A percentile compares a stretch with the other conserved stretches of the same genome.
Evolutionary conservation across 2,329 filamentous ascomycete species (phyloP).

Genomic region (Purpureocillium lavendulum): DNA sequence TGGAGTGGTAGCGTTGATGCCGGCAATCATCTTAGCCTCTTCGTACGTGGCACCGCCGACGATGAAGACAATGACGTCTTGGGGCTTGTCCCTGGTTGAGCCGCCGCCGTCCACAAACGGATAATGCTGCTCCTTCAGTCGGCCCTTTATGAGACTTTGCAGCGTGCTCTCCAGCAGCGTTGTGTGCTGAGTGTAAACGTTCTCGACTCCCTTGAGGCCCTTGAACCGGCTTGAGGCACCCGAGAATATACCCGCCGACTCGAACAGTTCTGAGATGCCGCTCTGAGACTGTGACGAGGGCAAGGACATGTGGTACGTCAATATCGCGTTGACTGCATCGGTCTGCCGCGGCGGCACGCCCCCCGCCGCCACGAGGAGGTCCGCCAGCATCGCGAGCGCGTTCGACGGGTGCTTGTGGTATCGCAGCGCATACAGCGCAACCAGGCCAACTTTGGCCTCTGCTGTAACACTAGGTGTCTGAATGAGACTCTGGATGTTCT

Average conservation of each 20-base stretch:
- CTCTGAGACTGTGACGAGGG: slow-evolving; percentile 68
- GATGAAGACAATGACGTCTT: slow-evolving; percentile 94
- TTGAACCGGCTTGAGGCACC: slow-evolving; percentile 83
- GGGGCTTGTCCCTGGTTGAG: slow-evolving; percentile 85
- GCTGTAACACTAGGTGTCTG: slow-evolving; percentile 68
- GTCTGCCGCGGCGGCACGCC: slow-evolving; percentile 68
- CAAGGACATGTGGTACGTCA: slow-evolving; percentile 79
- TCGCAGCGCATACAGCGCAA: slow-evolving; percentile 88
- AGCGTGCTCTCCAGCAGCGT: slow-evolving; percentile 79
- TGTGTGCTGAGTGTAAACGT: slow-evolving; percentile 97
- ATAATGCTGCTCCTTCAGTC: slow-evolving; percentile 77
- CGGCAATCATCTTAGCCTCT: slow-evolving; percentile 92
- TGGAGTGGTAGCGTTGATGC: slow-evolving; percentile 83
- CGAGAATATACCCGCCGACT: slow-evolving; percentile 83
- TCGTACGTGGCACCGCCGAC: slow-evolving; percentile 92
- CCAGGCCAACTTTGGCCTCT: slow-evolving; percentile 80
- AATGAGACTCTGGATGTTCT: slow-evolving; percentile 81
- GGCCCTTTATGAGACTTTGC: slow-evolving; percentile 88
- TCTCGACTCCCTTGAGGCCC: slow-evolving; percentile 93
- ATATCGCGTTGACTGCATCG: slow-evolving; percentile 71
- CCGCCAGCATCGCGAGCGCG: slow-evolving; percentile 73
- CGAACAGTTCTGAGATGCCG: slow-evolving; percentile 86
- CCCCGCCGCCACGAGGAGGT: slow-evolving; percentile 79
- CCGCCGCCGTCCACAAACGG: slow-evolving; percentile 88
- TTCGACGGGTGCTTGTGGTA: slow-evolving; percentile 84